Evolutionary conservation across 2,329 filamentous ascomycete species (phyloP), one percentile per base, ranked within the genome.

Genomic region (Cladophialophora exuberans): DNA sequence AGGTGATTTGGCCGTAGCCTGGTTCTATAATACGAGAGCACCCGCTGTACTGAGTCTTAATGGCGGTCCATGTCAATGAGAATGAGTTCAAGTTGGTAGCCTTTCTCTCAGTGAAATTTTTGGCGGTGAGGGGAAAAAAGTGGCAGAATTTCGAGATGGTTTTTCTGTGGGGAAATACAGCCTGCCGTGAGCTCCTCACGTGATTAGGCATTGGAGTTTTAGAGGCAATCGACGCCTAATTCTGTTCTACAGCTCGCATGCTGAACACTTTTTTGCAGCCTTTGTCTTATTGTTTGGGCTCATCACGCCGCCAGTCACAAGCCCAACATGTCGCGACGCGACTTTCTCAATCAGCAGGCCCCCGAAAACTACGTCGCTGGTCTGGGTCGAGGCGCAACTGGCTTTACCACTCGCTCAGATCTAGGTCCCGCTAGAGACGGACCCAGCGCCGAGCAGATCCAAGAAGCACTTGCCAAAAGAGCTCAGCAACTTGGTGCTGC

Each of bases 341-440:
- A 97, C 74, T 97, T 97, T 68, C 75, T 97, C 57, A 92, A 83
- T 74, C 91, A 96, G 73, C 86, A 88, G 59, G 88, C 88, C 52
- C 88, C 88, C 10, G 88, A 91, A 66, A 93, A 92, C 73, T 93
- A 93, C 69, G 93, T 99, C 61, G 94, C 94, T 62, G 94, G 94
- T 83, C 86, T 99, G 61, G 94, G 94, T 75, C 89, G 95, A 81
- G 94, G 94, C 76, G 95, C 95, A 18, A 99, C 94, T 6, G 94
- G 95, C 57, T 99, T 99, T 77, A 97, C 94, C 13, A 99, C 94
- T 35, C 86, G 95, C 67, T 97, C 93, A 54, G 94, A 99, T 81
- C 80, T 99, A 54, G 94, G 95, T 54, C 94, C 95, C 46, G 93
- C 93, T 56, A 84, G 93, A 66, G 93, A 97, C 77, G 94, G 94